Percentiles rank a stretch among this genome's conserved stretches.
Evolutionary conservation across 2,329 filamentous ascomycete genomes (phyloP).

Genomic region (Colletotrichum destructivum): DNA sequence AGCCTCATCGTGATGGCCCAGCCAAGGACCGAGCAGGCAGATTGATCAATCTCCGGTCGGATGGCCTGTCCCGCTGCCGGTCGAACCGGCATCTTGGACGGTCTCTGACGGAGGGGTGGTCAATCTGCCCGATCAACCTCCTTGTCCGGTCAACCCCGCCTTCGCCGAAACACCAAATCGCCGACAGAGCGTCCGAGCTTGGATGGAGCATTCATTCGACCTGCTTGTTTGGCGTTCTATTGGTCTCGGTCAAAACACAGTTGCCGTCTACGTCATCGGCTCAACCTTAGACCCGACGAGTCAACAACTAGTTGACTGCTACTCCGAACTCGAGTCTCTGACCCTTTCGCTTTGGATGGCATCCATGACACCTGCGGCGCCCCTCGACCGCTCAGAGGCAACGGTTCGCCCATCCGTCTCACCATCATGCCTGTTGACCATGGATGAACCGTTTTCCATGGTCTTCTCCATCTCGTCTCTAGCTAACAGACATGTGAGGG

Average conservation of each 20-base stretch:
- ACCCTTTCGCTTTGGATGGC: slow-evolving; percentile 13
- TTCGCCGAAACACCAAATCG: slow-evolving; percentile 8
- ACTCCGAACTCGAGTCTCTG: neutral
- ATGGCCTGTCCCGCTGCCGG: neutral
- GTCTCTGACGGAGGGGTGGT: neutral
- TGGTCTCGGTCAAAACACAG: neutral
- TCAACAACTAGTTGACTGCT: neutral
- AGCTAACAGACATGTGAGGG: slow-evolving; percentile 4
- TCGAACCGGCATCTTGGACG: neutral
- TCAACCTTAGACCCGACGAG: neutral
- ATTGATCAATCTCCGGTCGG: neutral
- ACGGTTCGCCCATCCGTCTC: slow-evolving; percentile 26
- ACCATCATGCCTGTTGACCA: slow-evolving; percentile 4
- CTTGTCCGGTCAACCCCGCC: slow-evolving; percentile 24
- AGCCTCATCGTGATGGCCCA: neutral
- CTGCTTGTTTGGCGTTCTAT: slow-evolving; percentile 2
- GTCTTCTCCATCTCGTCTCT: slow-evolving; percentile 32
- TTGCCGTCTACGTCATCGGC: slow-evolving; percentile 5
- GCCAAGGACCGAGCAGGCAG: neutral
- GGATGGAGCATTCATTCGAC: neutral
- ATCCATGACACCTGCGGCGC: slow-evolving; percentile 6
- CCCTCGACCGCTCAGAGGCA: neutral
- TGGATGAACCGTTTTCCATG: slow-evolving; percentile 22
- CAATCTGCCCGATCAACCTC: neutral
- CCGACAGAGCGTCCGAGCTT: slow-evolving; percentile 4